Evolutionary conservation across 2,329 filamentous ascomycete species (phyloP), one percentile per base, ranked within the genome.

Genomic region (Hypoxylon sp.): DNA sequence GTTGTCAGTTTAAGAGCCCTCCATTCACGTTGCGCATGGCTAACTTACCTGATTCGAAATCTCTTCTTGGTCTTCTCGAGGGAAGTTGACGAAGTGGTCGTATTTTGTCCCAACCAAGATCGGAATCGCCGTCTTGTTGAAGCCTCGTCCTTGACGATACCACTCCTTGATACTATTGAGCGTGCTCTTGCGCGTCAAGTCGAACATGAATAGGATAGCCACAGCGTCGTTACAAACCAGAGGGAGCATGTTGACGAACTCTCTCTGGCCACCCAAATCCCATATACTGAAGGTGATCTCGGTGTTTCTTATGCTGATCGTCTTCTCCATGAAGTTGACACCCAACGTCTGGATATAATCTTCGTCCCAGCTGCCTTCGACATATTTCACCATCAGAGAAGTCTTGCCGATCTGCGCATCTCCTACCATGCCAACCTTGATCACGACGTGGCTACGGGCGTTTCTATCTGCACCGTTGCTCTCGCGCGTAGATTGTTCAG

Each of bases 281-380:
- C 96, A 99, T 77, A 99, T 99, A 67, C 94, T 97, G 82, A 99
- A 99, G 45, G 96, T 99, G 79, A 99, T 99, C 81, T 99, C 96
- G 14, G 96, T 99, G 81, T 99, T 99, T 68, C 96, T 92, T 80
- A 99, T 99, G 68, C 93, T 97, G 77, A 99, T 99, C 34, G 96
- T 99, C 86, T 99, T 99, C 80, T 99, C 96, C 96, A 99, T 99
- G 81, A 99, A 99, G 81, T 99, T 99, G 81, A 99, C 96, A 72
- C 96, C 96, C 46, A 99, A 83, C 21, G 96, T 99, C 82, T 99
- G 96, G 76, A 99, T 99, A 80, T 99, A 99, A 79, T 99, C 96
- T 82, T 99, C 96, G 79, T 99, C 96, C 94, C 96, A 99, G 81
- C 94, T 97, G 65, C 96, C 96, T 82, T 99, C 96, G 60, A 99